Percentiles rank a stretch among this genome's conserved stretches.
Conservation (phyloP, 129 eudicot genomes). For the Tagetes patula region DNA sequence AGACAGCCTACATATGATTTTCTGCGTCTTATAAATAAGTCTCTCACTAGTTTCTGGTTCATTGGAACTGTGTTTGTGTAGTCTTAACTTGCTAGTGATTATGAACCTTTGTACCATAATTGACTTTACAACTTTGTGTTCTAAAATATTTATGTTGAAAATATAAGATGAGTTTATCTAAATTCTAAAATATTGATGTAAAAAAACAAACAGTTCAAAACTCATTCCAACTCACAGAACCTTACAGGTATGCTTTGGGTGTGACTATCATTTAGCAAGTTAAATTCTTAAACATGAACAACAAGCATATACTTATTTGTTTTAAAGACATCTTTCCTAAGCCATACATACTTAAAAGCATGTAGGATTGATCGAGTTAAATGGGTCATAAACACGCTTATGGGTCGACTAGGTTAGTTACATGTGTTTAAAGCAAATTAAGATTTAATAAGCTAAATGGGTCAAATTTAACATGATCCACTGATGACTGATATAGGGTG, state of each 20-base stretch:
- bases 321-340: too few relatives aligned
- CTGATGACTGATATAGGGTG: too few relatives aligned
- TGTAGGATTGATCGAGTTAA: not conserved
- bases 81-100: not conserved
- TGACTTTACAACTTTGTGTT: too few relatives aligned
- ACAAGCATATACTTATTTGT: too few relatives aligned
- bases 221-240: not conserved
- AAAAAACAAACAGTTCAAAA: not conserved
- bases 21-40: not conserved
- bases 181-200: not conserved
- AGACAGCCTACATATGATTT: constrained; percentile 4
- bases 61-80: not conserved
- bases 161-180: not conserved
- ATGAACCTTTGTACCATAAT: not conserved
- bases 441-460: too few relatives aligned
- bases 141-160: not conserved
- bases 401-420: too few relatives aligned
- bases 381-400: too few relatives aligned
- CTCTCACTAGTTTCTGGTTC: not conserved
- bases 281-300: not conserved
- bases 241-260: not conserved
- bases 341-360: not conserved
- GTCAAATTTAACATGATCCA: too few relatives aligned
- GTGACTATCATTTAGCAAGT: not conserved
- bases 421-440: too few relatives aligned